These are phyloP conservation scores for Verticillium isaacii DNA, from an alignment of 2,329 filamentous ascomycete genomes.

Conservation along the genomic window DNA sequence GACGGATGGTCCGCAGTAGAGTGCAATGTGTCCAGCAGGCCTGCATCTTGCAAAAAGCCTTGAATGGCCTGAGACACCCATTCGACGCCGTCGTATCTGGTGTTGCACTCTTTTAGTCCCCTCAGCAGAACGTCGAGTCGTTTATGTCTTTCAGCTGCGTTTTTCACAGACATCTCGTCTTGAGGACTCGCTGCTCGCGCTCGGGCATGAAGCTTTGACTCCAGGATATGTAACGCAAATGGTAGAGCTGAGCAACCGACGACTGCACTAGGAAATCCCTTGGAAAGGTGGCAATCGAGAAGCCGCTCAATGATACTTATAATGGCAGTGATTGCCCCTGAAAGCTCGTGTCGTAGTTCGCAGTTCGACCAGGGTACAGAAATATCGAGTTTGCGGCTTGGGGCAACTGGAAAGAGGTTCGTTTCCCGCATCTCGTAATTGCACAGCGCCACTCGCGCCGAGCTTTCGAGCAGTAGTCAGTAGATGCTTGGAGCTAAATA, in stretches of 20 bases:
- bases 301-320: constrained; percentile 42
- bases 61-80: constrained; percentile 37
- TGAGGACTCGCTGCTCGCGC: constrained; percentile 1
- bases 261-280: constrained; percentile 42
- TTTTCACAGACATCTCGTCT: constrained; percentile 13
- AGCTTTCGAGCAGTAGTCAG: constrained; percentile 20
- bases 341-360: constrained; percentile 35
- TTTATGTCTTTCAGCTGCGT: constrained; percentile 33
- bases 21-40: constrained; percentile 14
- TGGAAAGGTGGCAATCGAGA: constrained; percentile 34
- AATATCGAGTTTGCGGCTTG: constrained; percentile 24
- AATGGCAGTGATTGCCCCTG: constrained; percentile 36
- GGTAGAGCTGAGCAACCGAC: constrained; percentile 28
- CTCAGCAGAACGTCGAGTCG: constrained; percentile 38
- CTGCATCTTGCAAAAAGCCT: constrained; percentile 35
- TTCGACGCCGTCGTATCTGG: constrained; percentile 39
- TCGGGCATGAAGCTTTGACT: constrained; percentile 23
- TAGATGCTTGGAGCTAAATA: background rate
- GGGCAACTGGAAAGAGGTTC: constrained; percentile 27
- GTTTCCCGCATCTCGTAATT: constrained; percentile 41
- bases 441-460: constrained; percentile 36
- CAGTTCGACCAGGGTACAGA: constrained; percentile 19
- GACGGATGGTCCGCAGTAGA: constrained; percentile 1
- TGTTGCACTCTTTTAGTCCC: constrained; percentile 39
- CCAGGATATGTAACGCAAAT: constrained; percentile 25